Base-by-base conservation (phyloP, 2,329 filamentous ascomycete genomes). In the Pseudogymnoascus sp. region DNA sequence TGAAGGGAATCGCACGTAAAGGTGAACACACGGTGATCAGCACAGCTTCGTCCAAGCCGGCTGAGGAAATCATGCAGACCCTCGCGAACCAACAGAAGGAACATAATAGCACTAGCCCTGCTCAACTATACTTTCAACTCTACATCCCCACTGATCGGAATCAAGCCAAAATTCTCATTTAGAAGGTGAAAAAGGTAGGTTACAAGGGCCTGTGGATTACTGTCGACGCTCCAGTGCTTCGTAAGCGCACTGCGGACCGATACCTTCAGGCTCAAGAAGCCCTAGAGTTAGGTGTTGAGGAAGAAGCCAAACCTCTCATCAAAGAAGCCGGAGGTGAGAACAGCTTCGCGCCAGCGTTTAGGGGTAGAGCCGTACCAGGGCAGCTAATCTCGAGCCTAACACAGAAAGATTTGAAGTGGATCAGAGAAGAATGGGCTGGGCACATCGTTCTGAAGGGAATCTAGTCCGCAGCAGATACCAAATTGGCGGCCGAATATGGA, bases 341-440 rank as follows among this genome's bases (percentile, higher is more conserved):
- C 0, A 75, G 80, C 1, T 71, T 82, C 11, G 84, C 83, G 76
- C 78, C 76, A 0, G 73, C 77, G 4, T 82, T 79, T 66, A 21
- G 42, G 26, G 42, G 42, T 4, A 26, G 53, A 36, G 26, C 33
- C 7, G 33, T 26, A 4, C 35, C 28, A 36, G 36, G 19, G 28
- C 47, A 57, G 31, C 17, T 33, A 26, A 36, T 28, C n/a, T 26
- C 79, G 19, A 76, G 77, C 0, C 73, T 86, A 6, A 77, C 74
- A 1, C 84, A 81, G 83, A 74, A 76, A 4, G 82, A 85, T 68
- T 69, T 86, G 8, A 71, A 73, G 19, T 86, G 83, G 82, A 77
- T 85, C 3, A 74, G 78, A 40, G 78, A 83, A 11, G 74, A 83
- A 71, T 69, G 67, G 64, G 61, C 65, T 33, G 63, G 63, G 17